phyloP scores from a whole-genome alignment of 2,329 filamentous ascomycete species.

The Hymenoscyphus albidus region DNA sequence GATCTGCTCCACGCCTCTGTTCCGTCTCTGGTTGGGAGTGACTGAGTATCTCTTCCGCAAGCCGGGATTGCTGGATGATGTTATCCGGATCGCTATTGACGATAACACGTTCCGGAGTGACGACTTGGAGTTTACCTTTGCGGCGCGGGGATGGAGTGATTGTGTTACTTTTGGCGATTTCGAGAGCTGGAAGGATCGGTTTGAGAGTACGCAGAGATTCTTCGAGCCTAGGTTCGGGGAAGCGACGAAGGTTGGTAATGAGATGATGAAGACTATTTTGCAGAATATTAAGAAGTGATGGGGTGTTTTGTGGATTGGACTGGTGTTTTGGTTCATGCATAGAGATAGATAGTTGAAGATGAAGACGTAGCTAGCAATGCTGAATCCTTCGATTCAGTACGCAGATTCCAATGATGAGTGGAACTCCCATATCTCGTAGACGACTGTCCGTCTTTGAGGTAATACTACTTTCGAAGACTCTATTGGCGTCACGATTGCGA shows the following conservation, averaged over 20 bases:
- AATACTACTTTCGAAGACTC: too few relatives aligned
- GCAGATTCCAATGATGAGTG: too few relatives aligned
- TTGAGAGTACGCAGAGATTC: constrained; percentile 84
- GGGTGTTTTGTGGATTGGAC: background rate
- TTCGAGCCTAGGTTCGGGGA: constrained; percentile 88
- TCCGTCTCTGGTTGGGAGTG: constrained; percentile 95
- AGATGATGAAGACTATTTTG: constrained; percentile 95
- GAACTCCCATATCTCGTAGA: too few relatives aligned
- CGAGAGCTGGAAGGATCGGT: constrained; percentile 86
- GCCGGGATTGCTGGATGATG: constrained; percentile 73
- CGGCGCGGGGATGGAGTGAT: constrained; percentile 91
- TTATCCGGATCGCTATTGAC: constrained; percentile 78
- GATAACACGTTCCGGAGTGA: constrained; percentile 93
- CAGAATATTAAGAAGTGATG: constrained; percentile 60
- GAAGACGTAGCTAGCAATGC: too few relatives aligned
- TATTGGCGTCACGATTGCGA: too few relatives aligned
- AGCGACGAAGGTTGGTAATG: constrained; percentile 82
- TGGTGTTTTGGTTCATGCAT: constrained; percentile 7
- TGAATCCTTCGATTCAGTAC: too few relatives aligned
- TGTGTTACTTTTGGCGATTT: constrained; percentile 90
- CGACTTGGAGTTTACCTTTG: constrained; percentile 96
- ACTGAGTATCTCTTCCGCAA: constrained; percentile 94
- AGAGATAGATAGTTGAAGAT: background rate
- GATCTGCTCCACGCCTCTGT: constrained; percentile 97
- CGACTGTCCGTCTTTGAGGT: too few relatives aligned